Conservation (phyloP, 2,329 filamentous ascomycete species). For the Talaromyces sp. region DNA sequence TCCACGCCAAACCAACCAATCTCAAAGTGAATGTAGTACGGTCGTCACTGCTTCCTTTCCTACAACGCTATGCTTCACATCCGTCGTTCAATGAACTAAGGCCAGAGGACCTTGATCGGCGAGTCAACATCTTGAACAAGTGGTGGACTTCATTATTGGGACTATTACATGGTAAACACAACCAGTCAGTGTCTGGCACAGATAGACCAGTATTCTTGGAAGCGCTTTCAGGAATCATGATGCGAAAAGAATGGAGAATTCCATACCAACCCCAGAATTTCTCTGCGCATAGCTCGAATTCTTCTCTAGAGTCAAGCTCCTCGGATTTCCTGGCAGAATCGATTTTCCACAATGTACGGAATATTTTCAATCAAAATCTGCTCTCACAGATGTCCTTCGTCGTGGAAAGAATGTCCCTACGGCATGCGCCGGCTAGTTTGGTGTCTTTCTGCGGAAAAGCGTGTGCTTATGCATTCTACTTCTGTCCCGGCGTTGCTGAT, state of each 20-base stretch:
- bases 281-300: constrained; percentile 54
- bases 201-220: constrained; percentile 80
- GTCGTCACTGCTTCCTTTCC: constrained; percentile 70
- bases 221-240: constrained; percentile 77
- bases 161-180: constrained; percentile 72
- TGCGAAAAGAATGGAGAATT: constrained; percentile 80
- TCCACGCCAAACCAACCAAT: constrained; percentile 69
- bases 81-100: constrained; percentile 64
- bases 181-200: constrained; percentile 76
- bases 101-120: constrained; percentile 79
- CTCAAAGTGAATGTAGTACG: constrained; percentile 76
- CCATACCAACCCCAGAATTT: constrained; percentile 46
- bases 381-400: constrained; percentile 80
- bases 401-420: constrained; percentile 83
- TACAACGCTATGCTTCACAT: constrained; percentile 68
- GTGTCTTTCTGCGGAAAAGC: constrained; percentile 88
- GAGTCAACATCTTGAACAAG: constrained; percentile 76
- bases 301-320: constrained; percentile 60
- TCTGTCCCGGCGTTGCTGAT: constrained; percentile 81
- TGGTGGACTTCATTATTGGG: constrained; percentile 87
- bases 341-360: constrained; percentile 82
- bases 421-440: constrained; percentile 67
- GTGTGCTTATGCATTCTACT: constrained; percentile 90
- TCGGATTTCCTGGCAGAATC: constrained; percentile 71
- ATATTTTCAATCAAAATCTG: constrained; percentile 80